Percentiles rank a stretch among this genome's conserved stretches.
Conservation (phyloP, 768 basidiomycete genomes). For the Boletus huronensis region DNA sequence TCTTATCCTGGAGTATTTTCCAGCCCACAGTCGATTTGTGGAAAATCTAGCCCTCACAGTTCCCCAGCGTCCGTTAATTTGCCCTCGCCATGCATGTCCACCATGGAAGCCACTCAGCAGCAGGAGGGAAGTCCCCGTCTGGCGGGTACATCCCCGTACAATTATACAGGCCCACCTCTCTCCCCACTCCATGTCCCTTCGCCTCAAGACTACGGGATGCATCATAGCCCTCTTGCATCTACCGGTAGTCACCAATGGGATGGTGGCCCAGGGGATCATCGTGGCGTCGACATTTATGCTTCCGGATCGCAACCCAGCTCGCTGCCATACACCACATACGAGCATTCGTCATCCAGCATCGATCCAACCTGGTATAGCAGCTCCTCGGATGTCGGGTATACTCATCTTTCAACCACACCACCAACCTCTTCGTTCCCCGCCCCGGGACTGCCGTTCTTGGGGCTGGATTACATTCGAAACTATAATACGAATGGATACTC, state of each 20-base stretch:
- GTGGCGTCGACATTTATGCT: constrained; percentile 44
- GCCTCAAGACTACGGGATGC: constrained; percentile 51
- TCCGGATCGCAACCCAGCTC: constrained; percentile 33
- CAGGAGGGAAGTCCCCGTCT: constrained; percentile 57
- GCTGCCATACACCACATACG: constrained; percentile 45
- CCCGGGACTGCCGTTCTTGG: constrained; percentile 77
- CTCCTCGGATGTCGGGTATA: constrained; percentile 38
- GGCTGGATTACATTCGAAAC: constrained; percentile 80
- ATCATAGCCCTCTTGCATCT: constrained; percentile 31
- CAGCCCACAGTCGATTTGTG: constrained; percentile 44
- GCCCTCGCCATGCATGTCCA: constrained; percentile 64
- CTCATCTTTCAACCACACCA: constrained; percentile 53
- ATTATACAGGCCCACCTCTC: constrained; percentile 42
- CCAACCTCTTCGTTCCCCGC: constrained; percentile 64
- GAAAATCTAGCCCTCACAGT: constrained; percentile 62
- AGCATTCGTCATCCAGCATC: constrained; percentile 37
- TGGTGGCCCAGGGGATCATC: constrained; percentile 36
- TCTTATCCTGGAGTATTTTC: constrained; percentile 55
- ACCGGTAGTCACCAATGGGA: constrained; percentile 42
- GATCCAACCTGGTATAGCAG: constrained; percentile 37
- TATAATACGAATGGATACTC: constrained; percentile 51
- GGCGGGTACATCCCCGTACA: constrained; percentile 43
- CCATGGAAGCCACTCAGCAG: constrained; percentile 41
- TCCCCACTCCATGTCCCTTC: constrained; percentile 52
- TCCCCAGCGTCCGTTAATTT: constrained; percentile 71